Evolutionary conservation across 352 stramenopile genomes (phyloP), one percentile per base, ranked within the genome.

Genomic region (Phytophthora capsici): DNA sequence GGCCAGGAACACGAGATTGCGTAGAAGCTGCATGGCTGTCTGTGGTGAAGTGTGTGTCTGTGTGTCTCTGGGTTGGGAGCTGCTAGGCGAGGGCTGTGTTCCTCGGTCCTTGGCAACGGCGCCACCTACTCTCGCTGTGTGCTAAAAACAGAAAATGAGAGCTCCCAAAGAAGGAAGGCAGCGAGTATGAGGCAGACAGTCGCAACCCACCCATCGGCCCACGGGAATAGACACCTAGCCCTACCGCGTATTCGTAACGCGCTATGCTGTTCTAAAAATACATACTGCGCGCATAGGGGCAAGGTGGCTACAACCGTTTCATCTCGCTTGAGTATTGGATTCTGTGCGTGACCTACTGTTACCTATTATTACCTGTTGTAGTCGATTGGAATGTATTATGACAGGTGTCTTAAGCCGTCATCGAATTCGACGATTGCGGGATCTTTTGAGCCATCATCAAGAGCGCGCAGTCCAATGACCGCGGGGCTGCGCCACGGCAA

Each of bases 61-160:
- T 51, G 20, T 25, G 49, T 45, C 28, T 34, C 28, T 46, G 19
- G 2, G 34, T 32, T 25, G 30, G 22, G 51, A 41, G 30, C 40
- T 43, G 25, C 44, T 57, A 10, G 34, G 40, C 53, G 50, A 26
- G 38, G 19, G 37, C 37, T 30, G 23, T 46, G 23, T 46, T 56
- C 60, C 45, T 57, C 50, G 14, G 51, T 61, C 32, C 50, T 72
- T 57, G 49, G 49, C 28, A 34, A 34, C 44, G 44, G 44, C 52
- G 47, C 37, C 44, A 46, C 48, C 30, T 47, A 23, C 44, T 25
- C 52, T 50, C 14, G 34, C 22, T 41, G 44, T 64, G 52, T 64
- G 58, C 58, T 70, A 75, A 72, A 71, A 75, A 69, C 51, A 71
- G 62, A 74, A 69, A 71, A 45, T 70, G 61, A 71, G 61, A 66